Conservation (phyloP, 768 basidiomycete genomes). For the Lactarius tabidus region DNA sequence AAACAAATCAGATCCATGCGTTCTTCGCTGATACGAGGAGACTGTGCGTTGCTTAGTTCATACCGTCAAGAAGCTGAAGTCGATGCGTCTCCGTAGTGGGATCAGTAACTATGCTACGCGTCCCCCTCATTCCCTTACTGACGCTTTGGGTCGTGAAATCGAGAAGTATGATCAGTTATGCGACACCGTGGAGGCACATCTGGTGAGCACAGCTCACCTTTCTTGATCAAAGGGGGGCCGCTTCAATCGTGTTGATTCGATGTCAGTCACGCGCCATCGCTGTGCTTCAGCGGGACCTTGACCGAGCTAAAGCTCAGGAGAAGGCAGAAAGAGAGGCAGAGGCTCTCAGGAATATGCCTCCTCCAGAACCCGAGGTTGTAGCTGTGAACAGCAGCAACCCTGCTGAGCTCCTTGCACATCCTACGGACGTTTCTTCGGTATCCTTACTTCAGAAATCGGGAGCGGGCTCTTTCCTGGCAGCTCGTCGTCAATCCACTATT, state of each 20-base stretch:
- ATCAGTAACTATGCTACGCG: conserved; percentile 53
- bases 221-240: not conserved
- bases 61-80: not conserved
- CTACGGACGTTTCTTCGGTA: conserved; percentile 27
- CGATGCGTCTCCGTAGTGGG: conserved; percentile 39
- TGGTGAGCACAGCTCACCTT: conserved; percentile 43
- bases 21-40: conserved; percentile 63
- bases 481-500: conserved; percentile 69
- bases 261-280: conserved; percentile 65
- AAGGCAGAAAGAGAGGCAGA: conserved; percentile 36
- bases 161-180: conserved; percentile 79
- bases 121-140: conserved; percentile 62
- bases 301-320: conserved; percentile 43
- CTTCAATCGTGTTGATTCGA: not conserved
- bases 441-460: conserved; percentile 36
- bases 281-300: conserved; percentile 65
- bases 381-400: not conserved
- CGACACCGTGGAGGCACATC: conserved; percentile 67
- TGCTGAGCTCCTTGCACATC: not conserved
- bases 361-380: conserved; percentile 25
- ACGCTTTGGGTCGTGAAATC: conserved; percentile 65
- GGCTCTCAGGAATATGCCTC: conserved; percentile 34
- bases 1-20: conserved; percentile 64
- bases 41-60: conserved; percentile 47
- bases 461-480: conserved; percentile 29